A percentile compares a stretch with the other conserved stretches of the same genome.
Conservation (phyloP, 306 rosid genomes). For the Hippophae rhamnoides region DNA sequence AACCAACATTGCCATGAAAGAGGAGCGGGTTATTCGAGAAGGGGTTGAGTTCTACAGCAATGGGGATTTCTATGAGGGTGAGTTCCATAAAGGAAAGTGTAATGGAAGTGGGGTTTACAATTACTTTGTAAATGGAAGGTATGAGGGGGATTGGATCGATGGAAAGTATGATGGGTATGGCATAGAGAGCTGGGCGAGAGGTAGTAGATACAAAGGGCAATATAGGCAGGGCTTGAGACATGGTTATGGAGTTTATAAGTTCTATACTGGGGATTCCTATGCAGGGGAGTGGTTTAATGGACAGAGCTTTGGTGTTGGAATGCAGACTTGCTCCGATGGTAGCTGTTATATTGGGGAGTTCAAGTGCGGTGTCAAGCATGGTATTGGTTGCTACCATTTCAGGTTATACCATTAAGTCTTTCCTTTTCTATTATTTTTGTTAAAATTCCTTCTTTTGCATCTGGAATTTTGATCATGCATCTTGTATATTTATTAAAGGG, state of each 20-base stretch:
- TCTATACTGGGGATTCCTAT: constrained; percentile 83
- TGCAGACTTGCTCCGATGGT: constrained; percentile 86
- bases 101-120: constrained; percentile 96
- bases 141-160: constrained; percentile 95
- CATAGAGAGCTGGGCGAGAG: constrained; percentile 90
- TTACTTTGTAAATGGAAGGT: constrained; percentile 76
- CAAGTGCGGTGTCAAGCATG: constrained; percentile 85
- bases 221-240: constrained; percentile 78
- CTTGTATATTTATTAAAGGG: neutral
- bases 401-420: constrained; percentile 34
- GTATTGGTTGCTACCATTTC: constrained; percentile 90
- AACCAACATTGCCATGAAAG: constrained; percentile 9
- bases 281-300: constrained; percentile 92
- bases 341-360: constrained; percentile 82
- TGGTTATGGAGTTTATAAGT: constrained; percentile 77
- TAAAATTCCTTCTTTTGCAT: neutral
- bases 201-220: constrained; percentile 77
- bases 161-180: constrained; percentile 90
- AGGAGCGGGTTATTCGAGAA: constrained; percentile 44
- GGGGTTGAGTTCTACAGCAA: constrained; percentile 95
- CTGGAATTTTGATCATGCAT: neutral
- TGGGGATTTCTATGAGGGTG: constrained; percentile 95
- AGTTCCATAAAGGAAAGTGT: constrained; percentile 66
- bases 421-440: neutral
- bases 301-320: constrained; percentile 90